A percentile compares a stretch with the other conserved stretches of the same genome.
Conservation (phyloP, 2,329 filamentous ascomycete genomes). For the Curvularia eragrostidis region DNA sequence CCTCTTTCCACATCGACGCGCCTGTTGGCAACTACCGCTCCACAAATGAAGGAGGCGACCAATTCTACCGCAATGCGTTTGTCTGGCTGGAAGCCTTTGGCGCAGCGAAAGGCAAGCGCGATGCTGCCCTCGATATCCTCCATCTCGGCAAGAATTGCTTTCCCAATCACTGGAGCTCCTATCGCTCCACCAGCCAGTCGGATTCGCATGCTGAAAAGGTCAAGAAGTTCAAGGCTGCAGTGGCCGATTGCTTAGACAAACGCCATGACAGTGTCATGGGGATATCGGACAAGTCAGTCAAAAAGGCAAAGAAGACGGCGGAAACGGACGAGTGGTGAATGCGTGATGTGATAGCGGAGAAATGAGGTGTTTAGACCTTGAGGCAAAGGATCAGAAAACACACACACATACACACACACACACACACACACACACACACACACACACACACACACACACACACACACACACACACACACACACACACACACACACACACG, state of each 20-base stretch:
- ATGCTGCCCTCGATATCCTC: constrained; percentile 41
- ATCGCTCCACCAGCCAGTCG: too few relatives aligned
- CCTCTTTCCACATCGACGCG: constrained; percentile 34
- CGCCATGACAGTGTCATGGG: constrained; percentile 30
- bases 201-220: constrained; percentile 7
- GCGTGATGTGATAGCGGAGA: too few relatives aligned
- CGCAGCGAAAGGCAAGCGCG: constrained; percentile 31
- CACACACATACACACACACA: too few relatives aligned
- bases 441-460: too few relatives aligned
- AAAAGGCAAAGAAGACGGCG: neutral
- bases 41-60: constrained; percentile 27
- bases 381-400: too few relatives aligned
- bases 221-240: constrained; percentile 22
- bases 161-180: neutral
- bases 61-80: constrained; percentile 47
- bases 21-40: constrained; percentile 7
- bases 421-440: too few relatives aligned
- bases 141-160: constrained; percentile 11
- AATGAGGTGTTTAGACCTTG: too few relatives aligned
- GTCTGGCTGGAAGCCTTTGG: constrained; percentile 47
- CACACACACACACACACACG: too few relatives aligned
- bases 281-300: neutral
- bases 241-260: constrained; percentile 28
- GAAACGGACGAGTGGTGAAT: too few relatives aligned
- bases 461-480: too few relatives aligned